Percentiles rank a stretch among this genome's conserved stretches.
phyloP scores from a whole-genome alignment of 768 basidiomycete species.

The Pulveroboletus sp. region DNA sequence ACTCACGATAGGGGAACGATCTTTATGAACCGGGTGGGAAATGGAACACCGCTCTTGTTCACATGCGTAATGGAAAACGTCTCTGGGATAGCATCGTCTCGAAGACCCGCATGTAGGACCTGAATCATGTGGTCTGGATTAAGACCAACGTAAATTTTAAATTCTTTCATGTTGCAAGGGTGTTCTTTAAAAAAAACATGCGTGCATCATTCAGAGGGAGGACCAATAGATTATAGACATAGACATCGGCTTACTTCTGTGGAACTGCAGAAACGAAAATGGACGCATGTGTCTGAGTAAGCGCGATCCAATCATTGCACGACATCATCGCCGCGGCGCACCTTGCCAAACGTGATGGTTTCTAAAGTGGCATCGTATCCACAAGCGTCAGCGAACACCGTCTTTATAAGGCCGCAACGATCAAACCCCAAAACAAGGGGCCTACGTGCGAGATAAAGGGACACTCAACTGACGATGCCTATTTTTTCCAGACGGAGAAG shows the following conservation, averaged over 20 bases:
- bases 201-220: slow-evolving; percentile 1
- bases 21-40: slow-evolving; percentile 68
- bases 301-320: background rate
- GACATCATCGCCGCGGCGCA: slow-evolving; percentile 26
- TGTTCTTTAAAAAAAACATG: slow-evolving; percentile 46
- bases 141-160: slow-evolving; percentile 65
- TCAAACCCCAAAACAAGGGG: background rate
- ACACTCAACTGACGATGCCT: slow-evolving; percentile 60
- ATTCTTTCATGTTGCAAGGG: slow-evolving; percentile 83
- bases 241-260: slow-evolving; percentile 22
- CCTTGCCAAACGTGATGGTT: slow-evolving; percentile 79
- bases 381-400: slow-evolving; percentile 6
- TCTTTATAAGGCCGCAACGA: background rate
- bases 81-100: slow-evolving; percentile 62
- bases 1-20: slow-evolving; percentile 71
- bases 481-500: slow-evolving; percentile 56
- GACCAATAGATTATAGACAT: background rate
- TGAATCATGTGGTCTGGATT: slow-evolving; percentile 64
- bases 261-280: slow-evolving; percentile 11
- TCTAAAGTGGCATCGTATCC: slow-evolving; percentile 35
- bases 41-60: slow-evolving; percentile 51
- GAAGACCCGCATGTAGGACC: slow-evolving; percentile 56
- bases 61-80: slow-evolving; percentile 55
- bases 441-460: background rate
- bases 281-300: background rate